Base-by-base conservation (phyloP, 441 rosid genomes). In the Kokia cookei region DNA sequence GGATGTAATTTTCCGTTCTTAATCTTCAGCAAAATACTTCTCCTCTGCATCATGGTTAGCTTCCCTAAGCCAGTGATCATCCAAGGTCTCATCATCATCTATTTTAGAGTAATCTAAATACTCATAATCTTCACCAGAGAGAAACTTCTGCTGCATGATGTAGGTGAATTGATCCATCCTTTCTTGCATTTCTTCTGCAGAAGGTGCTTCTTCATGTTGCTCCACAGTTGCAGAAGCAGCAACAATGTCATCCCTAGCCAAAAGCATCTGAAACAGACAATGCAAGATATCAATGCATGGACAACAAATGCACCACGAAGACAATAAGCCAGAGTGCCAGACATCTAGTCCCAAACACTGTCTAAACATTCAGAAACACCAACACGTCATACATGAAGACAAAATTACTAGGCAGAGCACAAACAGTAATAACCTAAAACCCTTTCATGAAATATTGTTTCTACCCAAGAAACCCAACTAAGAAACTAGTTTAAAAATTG, bases 1-100 rank as follows among this genome's bases (percentile, higher is more conserved):
- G 27, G 59, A 69, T 50, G 69, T 17, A 50, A 22, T 47, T 65
- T 45, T 40, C 48, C 11, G 26, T 40, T 73, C 79, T 61, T 84
- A 90, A 79, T 87, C 94, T 75, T 82, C 93, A 40, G 82, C 91
- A 58, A 95, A 95, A 83, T 93, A 95, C 82, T 86, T 91, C 60
- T 93, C 99, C 82, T 94, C 96, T 2, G 99, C 99, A 73, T 94
- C 97, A 43, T 73, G 84, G 47, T 83, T 84, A 73, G 84, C 89
- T 82, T 95, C 97, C 72, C 86, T 86, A 61, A 85, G 83, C 99
- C 98, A 95, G 72, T 93, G 99, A 84, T 95, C 99, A 81, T 95
- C 99, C 73, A 95, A 86, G 61, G 90, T 86, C 83, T 83, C 97
- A 69, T 95, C 93, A 0, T 85, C 82, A 59, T 95, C 97, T 75